phyloP scores from a whole-genome alignment of 2,329 filamentous ascomycete species.

The Mycosphaerella arachidis region DNA sequence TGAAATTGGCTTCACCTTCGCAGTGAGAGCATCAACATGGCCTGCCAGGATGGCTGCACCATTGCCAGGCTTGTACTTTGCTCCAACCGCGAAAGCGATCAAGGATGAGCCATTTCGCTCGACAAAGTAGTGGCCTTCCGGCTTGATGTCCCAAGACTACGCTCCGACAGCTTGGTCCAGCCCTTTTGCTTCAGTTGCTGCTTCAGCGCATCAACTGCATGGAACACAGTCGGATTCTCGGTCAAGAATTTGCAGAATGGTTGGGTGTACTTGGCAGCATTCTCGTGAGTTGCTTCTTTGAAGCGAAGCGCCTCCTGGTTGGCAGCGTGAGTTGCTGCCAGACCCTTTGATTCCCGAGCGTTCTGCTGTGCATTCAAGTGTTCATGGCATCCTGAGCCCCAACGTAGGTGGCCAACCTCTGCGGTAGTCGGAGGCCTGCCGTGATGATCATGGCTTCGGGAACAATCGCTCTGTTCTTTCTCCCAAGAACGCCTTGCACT shows the following conservation, averaged over 20 bases:
- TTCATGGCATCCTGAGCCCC: too few species aligned
- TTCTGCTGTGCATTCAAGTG: too few species aligned
- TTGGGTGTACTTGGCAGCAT: conserved; percentile 29
- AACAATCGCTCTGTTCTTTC: not conserved
- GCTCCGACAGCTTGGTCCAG: conserved; percentile 73
- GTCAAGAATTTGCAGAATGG: conserved; percentile 74
- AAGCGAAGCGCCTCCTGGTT: conserved; percentile 8
- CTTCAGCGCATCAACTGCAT: conserved; percentile 76
- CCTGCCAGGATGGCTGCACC: conserved; percentile 85
- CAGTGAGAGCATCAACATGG: conserved; percentile 88
- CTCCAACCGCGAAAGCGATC: conserved; percentile 80
- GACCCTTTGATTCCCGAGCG: not conserved
- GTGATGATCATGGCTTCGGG: not conserved
- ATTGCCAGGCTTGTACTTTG: conserved; percentile 75
- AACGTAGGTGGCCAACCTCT: not conserved
- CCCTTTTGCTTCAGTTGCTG: conserved; percentile 66
- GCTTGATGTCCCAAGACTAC: conserved; percentile 74
- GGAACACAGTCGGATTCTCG: conserved; percentile 88
- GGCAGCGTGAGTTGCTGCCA: conserved; percentile 1
- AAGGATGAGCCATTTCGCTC: conserved; percentile 80
- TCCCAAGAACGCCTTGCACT: not conserved
- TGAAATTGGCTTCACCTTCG: conserved; percentile 85
- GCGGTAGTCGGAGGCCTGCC: not conserved
- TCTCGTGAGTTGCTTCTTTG: conserved; percentile 23
- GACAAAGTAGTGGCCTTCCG: conserved; percentile 83